phyloP scores from a whole-genome alignment of 176 grass and related monocot species.

The Carex pumila region DNA sequence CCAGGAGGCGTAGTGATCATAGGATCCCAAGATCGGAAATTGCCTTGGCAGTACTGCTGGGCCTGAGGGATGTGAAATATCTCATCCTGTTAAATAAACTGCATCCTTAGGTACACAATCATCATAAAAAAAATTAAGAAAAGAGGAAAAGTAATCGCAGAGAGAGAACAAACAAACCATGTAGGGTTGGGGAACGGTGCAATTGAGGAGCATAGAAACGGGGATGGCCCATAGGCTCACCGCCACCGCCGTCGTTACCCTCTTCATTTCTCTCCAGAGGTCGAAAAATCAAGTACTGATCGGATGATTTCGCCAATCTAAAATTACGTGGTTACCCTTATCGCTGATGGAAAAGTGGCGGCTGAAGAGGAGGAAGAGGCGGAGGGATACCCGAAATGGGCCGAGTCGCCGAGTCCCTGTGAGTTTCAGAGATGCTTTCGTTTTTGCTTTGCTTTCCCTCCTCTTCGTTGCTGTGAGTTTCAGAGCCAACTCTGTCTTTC shows the following conservation, averaged over 20 bases:
- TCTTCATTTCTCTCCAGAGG: constrained; percentile 6
- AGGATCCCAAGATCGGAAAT: constrained; percentile 65
- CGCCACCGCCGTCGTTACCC: neutral
- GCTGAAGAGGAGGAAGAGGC: too few species aligned
- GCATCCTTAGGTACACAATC: constrained; percentile 5
- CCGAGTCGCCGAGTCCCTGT: too few species aligned
- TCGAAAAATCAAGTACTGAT: neutral
- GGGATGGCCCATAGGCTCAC: constrained; percentile 11
- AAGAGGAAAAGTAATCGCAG: neutral
- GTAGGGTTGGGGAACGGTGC: constrained; percentile 57
- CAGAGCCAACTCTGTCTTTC: too few species aligned
- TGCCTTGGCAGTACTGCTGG: constrained; percentile 51
- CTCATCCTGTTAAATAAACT: constrained; percentile 48
- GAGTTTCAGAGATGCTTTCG: too few species aligned
- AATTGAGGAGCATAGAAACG: constrained; percentile 26
- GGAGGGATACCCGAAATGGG: too few species aligned
- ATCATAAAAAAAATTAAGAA: neutral
- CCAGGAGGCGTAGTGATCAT: constrained; percentile 97
- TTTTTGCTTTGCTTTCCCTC: too few species aligned
- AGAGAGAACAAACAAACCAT: constrained; percentile 39
- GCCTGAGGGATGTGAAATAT: constrained; percentile 92
- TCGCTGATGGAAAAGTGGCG: too few species aligned
- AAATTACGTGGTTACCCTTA: too few species aligned
- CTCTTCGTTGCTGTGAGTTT: too few species aligned
- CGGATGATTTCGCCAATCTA: too few species aligned